A percentile compares a stretch with the other conserved stretches of the same genome.
Conservation (phyloP, 805 yeast species). For the Candida michaelii region DNA sequence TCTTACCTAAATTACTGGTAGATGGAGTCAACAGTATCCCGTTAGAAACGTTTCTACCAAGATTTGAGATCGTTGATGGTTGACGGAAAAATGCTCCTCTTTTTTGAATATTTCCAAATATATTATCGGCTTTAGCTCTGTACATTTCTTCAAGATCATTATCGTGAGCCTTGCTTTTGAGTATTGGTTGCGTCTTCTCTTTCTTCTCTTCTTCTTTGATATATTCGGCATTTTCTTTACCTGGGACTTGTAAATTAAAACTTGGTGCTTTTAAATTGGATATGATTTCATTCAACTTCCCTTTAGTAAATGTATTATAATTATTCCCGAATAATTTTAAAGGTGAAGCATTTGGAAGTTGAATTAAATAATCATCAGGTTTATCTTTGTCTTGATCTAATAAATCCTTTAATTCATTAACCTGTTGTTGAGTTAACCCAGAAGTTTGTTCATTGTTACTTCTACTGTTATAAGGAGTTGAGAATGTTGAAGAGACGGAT, state of each 20-base stretch:
- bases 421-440: constrained; percentile 13
- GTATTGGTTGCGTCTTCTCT: constrained; percentile 16
- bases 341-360: constrained; percentile 37
- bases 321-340: constrained; percentile 38
- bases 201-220: background rate
- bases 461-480: constrained; percentile 36
- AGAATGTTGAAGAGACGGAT: constrained; percentile 33
- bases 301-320: constrained; percentile 43
- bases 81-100: constrained; percentile 25
- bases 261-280: constrained; percentile 14
- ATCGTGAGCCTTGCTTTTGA: constrained; percentile 32
- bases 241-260: constrained; percentile 8
- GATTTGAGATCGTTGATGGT: constrained; percentile 7
- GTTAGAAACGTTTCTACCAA: background rate
- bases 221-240: background rate
- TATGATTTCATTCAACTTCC: constrained; percentile 25
- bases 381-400: constrained; percentile 21
- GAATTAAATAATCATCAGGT: constrained; percentile 16
- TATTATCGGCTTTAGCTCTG: constrained; percentile 36
- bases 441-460: background rate
- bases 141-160: constrained; percentile 37
- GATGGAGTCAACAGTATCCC: background rate
- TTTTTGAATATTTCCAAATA: constrained; percentile 39
- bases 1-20: background rate
- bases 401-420: constrained; percentile 21